Percentiles rank a stretch among this genome's conserved stretches.
Conservation (phyloP, 768 basidiomycete species). For the Termitomyces sp. region DNA sequence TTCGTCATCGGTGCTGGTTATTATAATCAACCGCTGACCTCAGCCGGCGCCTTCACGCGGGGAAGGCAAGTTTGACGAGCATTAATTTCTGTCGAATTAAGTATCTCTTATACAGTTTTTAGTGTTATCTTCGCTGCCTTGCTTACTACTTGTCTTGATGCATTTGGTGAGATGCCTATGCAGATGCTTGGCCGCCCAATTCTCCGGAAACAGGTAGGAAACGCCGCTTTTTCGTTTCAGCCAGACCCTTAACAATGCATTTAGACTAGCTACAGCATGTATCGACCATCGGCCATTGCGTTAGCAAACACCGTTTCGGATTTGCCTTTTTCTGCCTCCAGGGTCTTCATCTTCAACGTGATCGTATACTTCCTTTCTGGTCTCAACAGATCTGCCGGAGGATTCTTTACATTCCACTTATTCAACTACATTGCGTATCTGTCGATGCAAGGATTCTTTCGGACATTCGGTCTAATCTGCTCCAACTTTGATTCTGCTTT, state of each 20-base stretch:
- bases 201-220: slow-evolving; percentile 54
- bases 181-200: slow-evolving; percentile 83
- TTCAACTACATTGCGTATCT: slow-evolving; percentile 64
- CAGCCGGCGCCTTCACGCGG: slow-evolving; percentile 84
- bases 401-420: slow-evolving; percentile 58
- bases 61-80: slow-evolving; percentile 43
- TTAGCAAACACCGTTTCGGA: slow-evolving; percentile 68
- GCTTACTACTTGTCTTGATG: slow-evolving; percentile 65
- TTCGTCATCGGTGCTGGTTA: slow-evolving; percentile 73
- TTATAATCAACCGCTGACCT: slow-evolving; percentile 66
- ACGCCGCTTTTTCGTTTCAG: not conserved
- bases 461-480: slow-evolving; percentile 58
- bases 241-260: not conserved
- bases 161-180: slow-evolving; percentile 71
- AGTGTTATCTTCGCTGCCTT: slow-evolving; percentile 71
- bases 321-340: slow-evolving; percentile 61
- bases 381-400: slow-evolving; percentile 40
- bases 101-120: not conserved
- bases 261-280: slow-evolving; percentile 59
- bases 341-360: slow-evolving; percentile 58
- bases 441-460: slow-evolving; percentile 83
- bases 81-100: no score
- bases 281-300: slow-evolving; percentile 61
- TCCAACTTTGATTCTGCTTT: slow-evolving; percentile 44
- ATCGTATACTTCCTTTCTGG: slow-evolving; percentile 68